Evolutionary conservation across 768 basidiomycete genomes (phyloP), one percentile per base, ranked within the genome.

Genomic region (Chlorophyllum brunneum): DNA sequence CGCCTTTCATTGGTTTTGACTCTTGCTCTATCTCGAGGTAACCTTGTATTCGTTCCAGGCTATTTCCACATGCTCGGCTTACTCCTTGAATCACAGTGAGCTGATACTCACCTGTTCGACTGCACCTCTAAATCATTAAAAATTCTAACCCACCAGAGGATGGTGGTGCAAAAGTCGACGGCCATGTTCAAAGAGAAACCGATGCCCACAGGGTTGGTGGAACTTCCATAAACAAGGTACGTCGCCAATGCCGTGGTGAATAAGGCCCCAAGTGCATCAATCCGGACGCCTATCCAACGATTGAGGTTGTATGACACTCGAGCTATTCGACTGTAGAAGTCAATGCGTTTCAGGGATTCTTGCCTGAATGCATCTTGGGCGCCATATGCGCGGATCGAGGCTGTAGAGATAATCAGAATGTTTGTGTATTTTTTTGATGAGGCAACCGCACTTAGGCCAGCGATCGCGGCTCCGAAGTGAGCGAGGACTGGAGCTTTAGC

Each of bases 311-410:
- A 81, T 61, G 78, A 79, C 0, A 72, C 70, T 18, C 77, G 61
- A 5, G 75, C 67, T 5, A 76, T 62, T 39, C 74, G 69, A 9
- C 69, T 69, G 53, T 77, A 84, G 30, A 71, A 72, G 61, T 88
- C 79, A 38, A 86, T 80, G 5, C 80, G 72, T 36, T 69, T 65
- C 38, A 77, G 62, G 4, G 80, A 76, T 55, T 79, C 73, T 44
- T 54, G 54, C 57, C 63, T 76, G 69, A 77, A 85, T 5, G 67
- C 60, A 27, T 73, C 63, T 66, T 86, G 77, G 5, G 81, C 82
- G 2, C 80, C 79, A 61, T 83, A 89, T 1, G 86, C 86, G 18
- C 85, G 74, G 51, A 89, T 81, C 6, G 83, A 77, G 16, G 66
- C 77, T 78, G 22, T 6, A 36, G n/a, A 15, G 29, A 31, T 5